phyloP scores from a whole-genome alignment of 1,139 yeast species.

The Pichiaceae sp. region DNA sequence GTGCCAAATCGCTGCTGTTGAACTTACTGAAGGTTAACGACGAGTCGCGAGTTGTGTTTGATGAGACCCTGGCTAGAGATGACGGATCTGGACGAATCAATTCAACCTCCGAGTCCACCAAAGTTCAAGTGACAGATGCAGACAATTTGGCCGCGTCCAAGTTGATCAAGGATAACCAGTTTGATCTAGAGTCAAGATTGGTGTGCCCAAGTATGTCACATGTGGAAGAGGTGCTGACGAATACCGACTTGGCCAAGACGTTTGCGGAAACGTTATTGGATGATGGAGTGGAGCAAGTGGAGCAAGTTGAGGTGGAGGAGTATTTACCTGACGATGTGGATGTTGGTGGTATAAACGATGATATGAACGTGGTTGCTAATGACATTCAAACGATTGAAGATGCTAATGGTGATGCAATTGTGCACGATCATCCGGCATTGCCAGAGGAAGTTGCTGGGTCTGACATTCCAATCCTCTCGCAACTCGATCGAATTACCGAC shows the following conservation, averaged over 20 bases:
- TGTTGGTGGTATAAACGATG: conserved; percentile 1
- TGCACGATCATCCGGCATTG: too few relatives aligned
- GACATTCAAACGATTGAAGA: neutral
- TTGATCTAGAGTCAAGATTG: neutral
- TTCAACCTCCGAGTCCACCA: neutral
- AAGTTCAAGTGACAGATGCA: neutral
- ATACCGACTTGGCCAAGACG: neutral
- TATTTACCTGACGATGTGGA: conserved; percentile 14
- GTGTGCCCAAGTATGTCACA: neutral
- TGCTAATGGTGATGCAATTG: conserved; percentile 4
- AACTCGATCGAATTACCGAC: neutral
- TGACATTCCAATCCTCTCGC: neutral
- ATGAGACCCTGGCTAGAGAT: conserved; percentile 7
- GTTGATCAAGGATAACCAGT: neutral
- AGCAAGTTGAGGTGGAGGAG: conserved; percentile 12
- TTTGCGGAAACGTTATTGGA: neutral
- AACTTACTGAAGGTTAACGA: conserved; percentile 58
- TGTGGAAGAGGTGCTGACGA: neutral
- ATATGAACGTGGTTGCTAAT: neutral
- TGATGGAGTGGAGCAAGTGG: neutral
- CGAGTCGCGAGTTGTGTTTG: conserved; percentile 39
- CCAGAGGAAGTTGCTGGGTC: too few relatives aligned
- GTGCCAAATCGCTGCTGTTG: conserved; percentile 74
- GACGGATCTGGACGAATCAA: too few relatives aligned
- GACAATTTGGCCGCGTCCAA: neutral